Base-by-base conservation (phyloP, 2,329 filamentous ascomycete genomes). In the Trichothecium roseum region DNA sequence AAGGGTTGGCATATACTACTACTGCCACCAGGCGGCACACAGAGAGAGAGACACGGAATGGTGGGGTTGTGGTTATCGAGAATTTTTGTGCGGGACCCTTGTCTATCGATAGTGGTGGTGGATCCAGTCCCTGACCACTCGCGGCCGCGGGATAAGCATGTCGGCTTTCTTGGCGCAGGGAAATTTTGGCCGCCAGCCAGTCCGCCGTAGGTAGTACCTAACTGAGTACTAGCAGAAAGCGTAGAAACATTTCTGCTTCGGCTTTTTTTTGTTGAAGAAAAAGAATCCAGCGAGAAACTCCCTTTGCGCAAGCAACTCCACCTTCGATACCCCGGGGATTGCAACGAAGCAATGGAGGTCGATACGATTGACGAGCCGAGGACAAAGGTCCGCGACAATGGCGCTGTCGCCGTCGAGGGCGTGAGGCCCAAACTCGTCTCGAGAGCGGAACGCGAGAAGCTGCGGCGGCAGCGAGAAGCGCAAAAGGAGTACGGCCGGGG, bases 401-500 rank as follows among this genome's bases (percentile, higher is more conserved):
- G 72, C 42, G 71, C 72, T 9, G 56, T 71, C 18, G 54, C 62
- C 8, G 60, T 76, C 22, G 57, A 66, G 37, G 57, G 63, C 39
- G 51, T 65, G 30, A 61, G 70, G 37, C 69, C 68, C 22, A 63
- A 74, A 43, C 64, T 80, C 30, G 47, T 66, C 18, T 57, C 69
- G 28, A 69, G 66, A 42, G 51, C 63, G 38, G 71, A 75, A 49
- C 60, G 63, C 39, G 61, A 69, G 46, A 68, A 63, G 50, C 55
- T 62, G 35, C 68, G 66, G 40, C 69, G 71, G 29, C 54, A 69
- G 40, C 68, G 68, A 49, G 68, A 78, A 47, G 84, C 84, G 35
- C 72, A 86, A 48, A 73, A 77, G 50, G 72, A 72, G 37, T 98
- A 98, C 61, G 91, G 91, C 24, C 79, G 91, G 46, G 91, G 91